These are phyloP conservation scores for Citrullus mucosospermus DNA, from an alignment of 306 rosid species.

Conservation along the genomic window DNA sequence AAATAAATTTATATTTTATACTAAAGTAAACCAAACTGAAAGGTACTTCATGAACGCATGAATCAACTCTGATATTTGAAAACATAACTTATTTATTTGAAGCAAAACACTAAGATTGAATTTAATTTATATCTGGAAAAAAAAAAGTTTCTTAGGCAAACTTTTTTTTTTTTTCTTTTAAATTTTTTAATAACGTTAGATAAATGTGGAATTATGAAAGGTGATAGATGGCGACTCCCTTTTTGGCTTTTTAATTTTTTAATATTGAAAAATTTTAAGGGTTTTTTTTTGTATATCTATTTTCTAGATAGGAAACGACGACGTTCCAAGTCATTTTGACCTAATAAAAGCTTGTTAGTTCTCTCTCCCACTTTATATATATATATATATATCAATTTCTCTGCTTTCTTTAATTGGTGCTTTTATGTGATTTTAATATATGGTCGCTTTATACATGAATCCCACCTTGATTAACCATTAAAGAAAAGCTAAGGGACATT, in stretches of 20 bases:
- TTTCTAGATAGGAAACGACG: neutral
- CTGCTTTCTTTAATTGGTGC: neutral
- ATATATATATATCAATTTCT: neutral
- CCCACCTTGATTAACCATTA: neutral
- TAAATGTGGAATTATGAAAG: neutral
- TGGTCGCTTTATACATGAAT: neutral
- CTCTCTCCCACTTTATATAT: neutral
- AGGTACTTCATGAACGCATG: neutral
- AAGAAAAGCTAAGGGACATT: neutral
- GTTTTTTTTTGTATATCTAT: neutral
- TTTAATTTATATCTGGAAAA: too few relatives aligned
- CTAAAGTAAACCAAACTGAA: too few relatives aligned
- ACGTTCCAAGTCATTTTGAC: neutral
- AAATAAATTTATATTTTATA: too few relatives aligned
- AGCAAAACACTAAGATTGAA: neutral
- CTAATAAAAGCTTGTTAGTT: neutral
- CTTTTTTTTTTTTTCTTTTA: neutral
- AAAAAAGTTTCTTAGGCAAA: neutral
- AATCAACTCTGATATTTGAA: neutral
- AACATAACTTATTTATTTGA: too few relatives aligned
- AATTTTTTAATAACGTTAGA: neutral
- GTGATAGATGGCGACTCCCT: neutral
- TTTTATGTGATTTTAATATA: neutral
- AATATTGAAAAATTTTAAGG: neutral
- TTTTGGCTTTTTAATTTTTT: neutral